Base-by-base conservation (phyloP, 768 basidiomycete species). In the Boletus subcaerulescens region DNA sequence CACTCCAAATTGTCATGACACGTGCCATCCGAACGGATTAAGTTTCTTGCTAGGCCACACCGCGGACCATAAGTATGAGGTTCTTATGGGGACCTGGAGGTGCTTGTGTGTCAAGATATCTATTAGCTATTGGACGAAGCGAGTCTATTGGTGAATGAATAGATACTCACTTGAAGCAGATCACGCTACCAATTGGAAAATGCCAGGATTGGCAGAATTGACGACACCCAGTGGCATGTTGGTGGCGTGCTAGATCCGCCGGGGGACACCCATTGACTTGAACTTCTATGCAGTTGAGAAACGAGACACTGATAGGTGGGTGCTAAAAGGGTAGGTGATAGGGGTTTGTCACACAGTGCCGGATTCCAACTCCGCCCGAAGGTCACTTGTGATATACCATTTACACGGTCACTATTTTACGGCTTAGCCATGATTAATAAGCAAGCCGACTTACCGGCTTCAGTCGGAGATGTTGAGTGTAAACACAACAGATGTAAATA, bases 41-140 rank as follows among this genome's bases (percentile, higher is more conserved):
- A 52, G 45, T 42, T 62, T 59, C 56, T 53, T 32, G 38, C 53
- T 47, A 45, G 52, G 57, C 57, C 48, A 60, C 63, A 63, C 63
- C 63, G 63, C 63, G 60, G 62, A 58, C 45, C 47, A 52, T 51
- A 49, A 46, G 33, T 52, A 36, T 62, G 57, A 42, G 32, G 58
- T 39, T 48, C 43, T 45, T 48, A 57, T 20, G 52, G 48, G 22
- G 38, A 48, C 38, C 35, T 26, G 53, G 42, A 47, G 22, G 45
- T 45, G 36, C 13, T 45, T 26, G 38, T 31, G 46, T 62, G 45
- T 44, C 53, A 32, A 52, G 45, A 47, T 55, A 52, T 39, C 42
- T 44, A 65, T 58, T 52, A 42, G 54, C 52, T 7, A 61, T 50
- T 58, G 38, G 56, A 42, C 18, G 46, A 43, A 58, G 57, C 35